phyloP scores from a whole-genome alignment of 2,329 filamentous ascomycete genomes.

The Hymenoscyphus albidus region DNA sequence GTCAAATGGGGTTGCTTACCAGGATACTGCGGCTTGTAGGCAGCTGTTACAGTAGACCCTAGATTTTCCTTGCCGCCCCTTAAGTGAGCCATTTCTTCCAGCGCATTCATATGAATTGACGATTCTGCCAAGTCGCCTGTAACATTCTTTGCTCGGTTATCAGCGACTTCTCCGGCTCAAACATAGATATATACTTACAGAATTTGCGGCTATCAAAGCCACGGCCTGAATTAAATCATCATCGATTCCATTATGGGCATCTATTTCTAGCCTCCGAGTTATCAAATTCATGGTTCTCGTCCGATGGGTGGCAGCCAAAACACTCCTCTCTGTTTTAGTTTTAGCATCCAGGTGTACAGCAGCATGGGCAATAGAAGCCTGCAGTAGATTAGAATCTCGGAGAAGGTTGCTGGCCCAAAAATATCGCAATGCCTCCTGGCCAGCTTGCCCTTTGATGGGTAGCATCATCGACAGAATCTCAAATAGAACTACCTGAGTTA shows the following conservation, averaged over 20 bases:
- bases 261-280: conserved; percentile 1
- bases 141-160: neutral
- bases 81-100: neutral
- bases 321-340: neutral
- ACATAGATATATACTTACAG: neutral
- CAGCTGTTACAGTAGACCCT: neutral
- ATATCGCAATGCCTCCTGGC: neutral
- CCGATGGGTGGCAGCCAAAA: conserved; percentile 1
- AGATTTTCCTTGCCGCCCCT: neutral
- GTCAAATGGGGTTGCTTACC: neutral
- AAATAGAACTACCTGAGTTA: neutral
- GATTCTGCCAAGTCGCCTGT: neutral
- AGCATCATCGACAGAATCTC: conserved; percentile 7
- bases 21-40: neutral
- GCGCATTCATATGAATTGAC: conserved; percentile 2
- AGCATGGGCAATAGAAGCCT: conserved; percentile 8
- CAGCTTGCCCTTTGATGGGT: neutral
- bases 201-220: neutral
- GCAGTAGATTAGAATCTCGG: conserved; percentile 1
- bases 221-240: conserved; percentile 3
- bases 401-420: conserved; percentile 4
- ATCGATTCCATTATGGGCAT: neutral
- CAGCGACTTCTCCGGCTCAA: neutral
- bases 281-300: conserved; percentile 2
- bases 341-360: conserved; percentile 1